These are phyloP conservation scores for Naegleria gruberi DNA, from an alignment of 208 protist genomes.

Conservation along the genomic window DNA sequence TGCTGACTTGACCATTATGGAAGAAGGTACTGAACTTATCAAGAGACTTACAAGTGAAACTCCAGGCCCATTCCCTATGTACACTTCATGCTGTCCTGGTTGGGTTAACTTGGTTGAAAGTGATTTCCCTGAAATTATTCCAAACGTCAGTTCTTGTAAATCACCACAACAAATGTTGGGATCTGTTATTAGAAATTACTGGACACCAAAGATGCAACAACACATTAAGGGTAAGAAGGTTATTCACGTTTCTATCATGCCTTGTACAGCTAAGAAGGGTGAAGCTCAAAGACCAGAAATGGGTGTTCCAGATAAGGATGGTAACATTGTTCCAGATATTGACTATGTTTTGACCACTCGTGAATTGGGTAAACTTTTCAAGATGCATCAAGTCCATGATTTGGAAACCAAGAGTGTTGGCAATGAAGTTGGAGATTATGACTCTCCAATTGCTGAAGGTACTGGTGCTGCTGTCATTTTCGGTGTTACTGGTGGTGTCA, in stretches of 20 bases:
- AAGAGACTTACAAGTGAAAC: neutral
- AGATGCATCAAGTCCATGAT: slow-evolving; percentile 34
- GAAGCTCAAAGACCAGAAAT: slow-evolving; percentile 77
- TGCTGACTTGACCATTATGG: slow-evolving; percentile 24
- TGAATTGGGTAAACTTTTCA: slow-evolving; percentile 74
- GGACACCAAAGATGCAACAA: neutral
- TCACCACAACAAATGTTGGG: slow-evolving; percentile 92
- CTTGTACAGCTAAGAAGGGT: slow-evolving; percentile 96
- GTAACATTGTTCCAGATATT: slow-evolving; percentile 39
- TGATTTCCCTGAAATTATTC: slow-evolving; percentile 72
- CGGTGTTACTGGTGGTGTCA: neutral
- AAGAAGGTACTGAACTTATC: slow-evolving; percentile 15
- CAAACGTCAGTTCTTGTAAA: slow-evolving; percentile 82
- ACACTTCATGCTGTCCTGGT: slow-evolving; percentile 86
- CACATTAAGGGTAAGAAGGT: slow-evolving; percentile 26
- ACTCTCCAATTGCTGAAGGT: neutral
- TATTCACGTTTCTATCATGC: slow-evolving; percentile 92
- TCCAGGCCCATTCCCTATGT: slow-evolving; percentile 59
- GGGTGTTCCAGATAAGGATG: neutral
- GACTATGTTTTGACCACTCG: slow-evolving; percentile 88
- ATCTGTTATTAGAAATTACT: slow-evolving; percentile 68
- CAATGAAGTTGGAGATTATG: neutral
- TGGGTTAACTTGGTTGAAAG: slow-evolving; percentile 98
- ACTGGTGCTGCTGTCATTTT: neutral
- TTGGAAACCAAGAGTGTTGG: neutral